A percentile compares a stretch with the other conserved stretches of the same genome.
These are phyloP conservation scores for Passalora sequoiae DNA, from an alignment of 2,329 filamentous ascomycete genomes.

Conservation along the genomic window DNA sequence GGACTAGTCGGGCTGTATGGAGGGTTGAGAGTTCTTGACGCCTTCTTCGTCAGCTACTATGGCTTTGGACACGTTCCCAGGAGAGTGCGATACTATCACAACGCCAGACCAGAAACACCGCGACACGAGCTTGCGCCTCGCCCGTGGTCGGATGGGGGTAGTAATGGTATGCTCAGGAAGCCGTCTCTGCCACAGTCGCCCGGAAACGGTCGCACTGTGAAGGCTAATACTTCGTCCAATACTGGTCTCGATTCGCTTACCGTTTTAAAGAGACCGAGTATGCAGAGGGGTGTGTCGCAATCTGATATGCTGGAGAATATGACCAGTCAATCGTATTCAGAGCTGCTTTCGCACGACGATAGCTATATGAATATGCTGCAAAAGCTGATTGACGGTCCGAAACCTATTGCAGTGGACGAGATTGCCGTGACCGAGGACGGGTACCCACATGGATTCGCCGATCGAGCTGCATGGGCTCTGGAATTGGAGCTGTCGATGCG, in stretches of 20 bases:
- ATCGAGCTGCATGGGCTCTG: conserved; percentile 42
- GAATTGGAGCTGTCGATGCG: conserved; percentile 44
- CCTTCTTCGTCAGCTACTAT: conserved; percentile 42
- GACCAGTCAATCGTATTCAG: conserved; percentile 22
- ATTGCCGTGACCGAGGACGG: conserved; percentile 37
- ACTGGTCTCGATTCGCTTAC: conserved; percentile 8
- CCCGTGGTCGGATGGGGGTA: conserved; percentile 20
- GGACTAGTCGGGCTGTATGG: conserved; percentile 43
- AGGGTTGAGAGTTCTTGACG: conserved; percentile 39
- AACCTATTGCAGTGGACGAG: conserved; percentile 35
- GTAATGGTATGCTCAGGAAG: conserved; percentile 16
- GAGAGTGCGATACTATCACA: conserved; percentile 40
- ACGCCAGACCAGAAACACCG: conserved; percentile 31
- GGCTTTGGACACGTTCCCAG: conserved; percentile 39
- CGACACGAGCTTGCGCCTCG: conserved; percentile 11
- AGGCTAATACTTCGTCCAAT: conserved; percentile 5
- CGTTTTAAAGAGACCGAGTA: conserved; percentile 8
- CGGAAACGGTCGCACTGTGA: conserved; percentile 2
- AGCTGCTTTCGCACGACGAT: conserved; percentile 18
- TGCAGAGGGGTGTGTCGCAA: conserved; percentile 17
- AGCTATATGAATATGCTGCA: conserved; percentile 18
- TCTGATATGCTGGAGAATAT: conserved; percentile 25
- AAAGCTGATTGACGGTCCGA: conserved; percentile 23
- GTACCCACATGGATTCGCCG: conserved; percentile 37
- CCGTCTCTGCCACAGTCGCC: conserved; percentile 5